Base-by-base conservation (phyloP, 2,329 filamentous ascomycete species). In the Orbilia quercus region DNA sequence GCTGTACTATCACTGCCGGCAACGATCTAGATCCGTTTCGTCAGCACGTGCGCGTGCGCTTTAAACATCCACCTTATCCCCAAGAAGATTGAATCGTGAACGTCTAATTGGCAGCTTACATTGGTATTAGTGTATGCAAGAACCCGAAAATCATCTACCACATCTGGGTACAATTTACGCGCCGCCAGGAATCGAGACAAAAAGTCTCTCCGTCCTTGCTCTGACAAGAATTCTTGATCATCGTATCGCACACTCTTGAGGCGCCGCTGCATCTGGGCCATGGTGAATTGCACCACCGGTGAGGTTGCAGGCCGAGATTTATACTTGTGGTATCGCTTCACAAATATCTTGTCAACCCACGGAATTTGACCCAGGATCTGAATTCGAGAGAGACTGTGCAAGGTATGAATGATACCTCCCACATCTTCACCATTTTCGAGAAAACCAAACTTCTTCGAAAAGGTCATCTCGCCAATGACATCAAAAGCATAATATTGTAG, bases 1-100 rank as follows among this genome's bases (percentile, higher is more conserved):
- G 80, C 81, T 1, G 81, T 82, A 2, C 82, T 82, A 58, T 82
- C 81, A 42, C 77, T 79, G 3, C 81, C 81, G 5, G 81, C 80
- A 58, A 79, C 78, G 20, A 73, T 74, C 59, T 51, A 71, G 16
- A 77, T 65, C 22, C 75, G 76, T 22, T 54, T 64, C 50, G 50
- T 63, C 18, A 59, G 50, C 53, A 74, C n/a, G n/a, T n/a, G n/a
- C n/a, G n/a, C n/a, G n/a, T n/a, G n/a, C n/a, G n/a, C n/a, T n/a
- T n/a, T n/a, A n/a, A n/a, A n/a, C n/a, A n/a, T n/a, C n/a, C n/a
- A n/a, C n/a, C n/a, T n/a, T n/a, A n/a, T n/a, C n/a, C n/a, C n/a
- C n/a, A n/a, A n/a, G n/a, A n/a, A n/a, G n/a, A n/a, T n/a, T n/a
- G 28, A 31, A 31, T 4, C 28, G 28, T 9, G 9, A 4, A 31